Conservation (phyloP, 1,284 basidiomycete genomes). For the Cryptococcus jaspeensis region DNA sequence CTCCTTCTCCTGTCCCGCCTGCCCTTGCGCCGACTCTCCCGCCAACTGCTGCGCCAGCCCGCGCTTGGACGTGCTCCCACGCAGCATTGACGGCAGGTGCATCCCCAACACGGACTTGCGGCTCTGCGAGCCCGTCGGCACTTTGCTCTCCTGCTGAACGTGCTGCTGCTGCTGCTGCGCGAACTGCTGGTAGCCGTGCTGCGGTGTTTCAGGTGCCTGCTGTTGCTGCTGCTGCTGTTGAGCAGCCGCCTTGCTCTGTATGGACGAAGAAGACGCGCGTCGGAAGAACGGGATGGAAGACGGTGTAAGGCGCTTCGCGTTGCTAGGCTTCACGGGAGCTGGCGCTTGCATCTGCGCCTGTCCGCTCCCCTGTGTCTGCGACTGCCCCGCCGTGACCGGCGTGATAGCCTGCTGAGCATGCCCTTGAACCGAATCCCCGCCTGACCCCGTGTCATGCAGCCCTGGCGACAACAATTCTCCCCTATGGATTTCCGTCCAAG, state of each 20-base stretch:
- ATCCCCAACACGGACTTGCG: slow-evolving; percentile 55
- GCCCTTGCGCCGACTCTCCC: slow-evolving; percentile 8
- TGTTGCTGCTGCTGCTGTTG: not conserved
- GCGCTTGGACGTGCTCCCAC: slow-evolving; percentile 74
- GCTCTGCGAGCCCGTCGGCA: slow-evolving; percentile 15
- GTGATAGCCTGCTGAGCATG: slow-evolving; percentile 10
- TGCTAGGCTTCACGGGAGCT: slow-evolving; percentile 31
- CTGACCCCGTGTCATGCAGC: slow-evolving; percentile 8
- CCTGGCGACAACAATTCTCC: slow-evolving; percentile 26
- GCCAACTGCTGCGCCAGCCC: slow-evolving; percentile 53
- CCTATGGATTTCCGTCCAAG: slow-evolving; percentile 34
- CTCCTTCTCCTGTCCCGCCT: slow-evolving; percentile 13
- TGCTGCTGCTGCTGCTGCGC: slow-evolving; percentile 8
- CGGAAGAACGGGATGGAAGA: slow-evolving; percentile 95
- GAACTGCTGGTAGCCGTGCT: slow-evolving; percentile 14
- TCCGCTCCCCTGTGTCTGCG: too few species aligned
- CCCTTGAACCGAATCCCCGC: too few species aligned
- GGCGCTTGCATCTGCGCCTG: too few species aligned
- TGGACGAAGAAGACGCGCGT: slow-evolving; percentile 84
- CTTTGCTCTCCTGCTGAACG: not conserved
- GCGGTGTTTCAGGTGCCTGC: slow-evolving; percentile 19
- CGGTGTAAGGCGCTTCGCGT: slow-evolving; percentile 69
- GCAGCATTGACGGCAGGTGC: slow-evolving; percentile 74
- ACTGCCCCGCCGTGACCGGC: slow-evolving; percentile 14
- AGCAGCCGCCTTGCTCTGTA: slow-evolving; percentile 54